These are phyloP conservation scores for Casuarina equisetifolia DNA, from an alignment of 306 rosid species.

Conservation along the genomic window DNA sequence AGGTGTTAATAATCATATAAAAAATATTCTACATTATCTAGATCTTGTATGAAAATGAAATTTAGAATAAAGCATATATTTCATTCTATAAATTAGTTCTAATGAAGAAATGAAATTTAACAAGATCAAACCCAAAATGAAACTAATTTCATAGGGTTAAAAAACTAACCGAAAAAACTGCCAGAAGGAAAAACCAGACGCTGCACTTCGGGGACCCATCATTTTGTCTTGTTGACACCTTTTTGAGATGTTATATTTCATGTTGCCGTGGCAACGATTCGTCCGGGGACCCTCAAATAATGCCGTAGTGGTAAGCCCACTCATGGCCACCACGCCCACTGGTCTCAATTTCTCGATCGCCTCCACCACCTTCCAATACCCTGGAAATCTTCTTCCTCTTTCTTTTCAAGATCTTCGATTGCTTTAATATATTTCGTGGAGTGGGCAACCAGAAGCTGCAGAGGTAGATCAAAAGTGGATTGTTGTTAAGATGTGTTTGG, in stretches of 20 bases:
- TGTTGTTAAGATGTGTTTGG: constrained; percentile 1
- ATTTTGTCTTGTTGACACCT: not conserved
- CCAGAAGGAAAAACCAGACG: constrained; percentile 34
- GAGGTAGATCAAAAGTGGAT: constrained; percentile 4
- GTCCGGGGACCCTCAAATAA: constrained; percentile 53
- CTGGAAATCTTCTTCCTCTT: constrained; percentile 11
- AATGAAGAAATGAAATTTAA: too few relatives aligned
- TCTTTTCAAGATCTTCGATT: constrained; percentile 29
- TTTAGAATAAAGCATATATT: too few relatives aligned
- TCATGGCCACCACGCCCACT: constrained; percentile 51
- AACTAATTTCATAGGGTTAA: not conserved
- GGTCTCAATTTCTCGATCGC: constrained; percentile 17
- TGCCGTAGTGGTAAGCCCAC: constrained; percentile 60
- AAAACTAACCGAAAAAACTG: not conserved
- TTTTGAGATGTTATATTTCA: constrained; percentile 42
- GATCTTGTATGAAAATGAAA: too few relatives aligned
- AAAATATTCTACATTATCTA: too few relatives aligned
- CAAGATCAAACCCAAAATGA: too few relatives aligned
- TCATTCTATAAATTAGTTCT: too few relatives aligned
- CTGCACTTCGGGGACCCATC: not conserved
- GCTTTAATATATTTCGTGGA: not conserved
- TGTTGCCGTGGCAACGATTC: constrained; percentile 50
- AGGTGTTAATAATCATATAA: too few relatives aligned
- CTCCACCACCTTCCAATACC: constrained; percentile 21
- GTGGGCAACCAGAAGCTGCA: constrained; percentile 9